Percentiles rank a stretch among this genome's conserved stretches.
These are phyloP conservation scores for Linderniella brevidens DNA, from an alignment of 257 asterid species.

Conservation along the genomic window DNA sequence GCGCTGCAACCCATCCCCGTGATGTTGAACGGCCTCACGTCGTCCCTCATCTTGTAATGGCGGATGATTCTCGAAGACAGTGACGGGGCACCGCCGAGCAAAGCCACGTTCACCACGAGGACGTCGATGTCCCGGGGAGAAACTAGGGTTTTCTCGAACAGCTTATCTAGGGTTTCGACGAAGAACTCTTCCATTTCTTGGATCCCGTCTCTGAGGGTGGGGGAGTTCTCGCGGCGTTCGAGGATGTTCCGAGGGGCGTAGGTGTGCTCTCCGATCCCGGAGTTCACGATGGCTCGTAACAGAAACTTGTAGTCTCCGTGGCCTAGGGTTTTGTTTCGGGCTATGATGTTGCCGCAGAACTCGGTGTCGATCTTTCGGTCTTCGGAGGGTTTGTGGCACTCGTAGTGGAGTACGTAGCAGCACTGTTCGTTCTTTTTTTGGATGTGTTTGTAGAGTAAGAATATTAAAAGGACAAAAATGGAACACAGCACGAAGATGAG, in stretches of 20 bases:
- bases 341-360: neutral
- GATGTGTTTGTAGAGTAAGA: neutral
- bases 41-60: constrained; percentile 6
- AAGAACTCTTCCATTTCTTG: constrained; percentile 8
- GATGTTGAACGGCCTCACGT: constrained; percentile 2
- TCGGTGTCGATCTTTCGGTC: constrained; percentile 3
- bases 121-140: constrained; percentile 6
- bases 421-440: neutral
- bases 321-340: constrained; percentile 4
- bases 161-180: neutral
- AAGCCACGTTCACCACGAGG: constrained; percentile 4
- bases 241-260: constrained; percentile 6
- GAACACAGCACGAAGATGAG: too few species aligned
- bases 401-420: constrained; percentile 5
- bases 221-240: constrained; percentile 5
- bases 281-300: constrained; percentile 5
- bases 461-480: too few species aligned
- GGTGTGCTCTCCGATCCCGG: constrained; percentile 6
- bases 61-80: constrained; percentile 4
- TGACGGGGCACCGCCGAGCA: constrained; percentile 1
- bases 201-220: constrained; percentile 2
- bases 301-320: constrained; percentile 2
- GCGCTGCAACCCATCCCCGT: constrained; percentile 9
- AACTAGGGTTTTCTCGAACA: constrained; percentile 1
- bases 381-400: constrained; percentile 9